Percentiles rank a stretch among this genome's conserved stretches.
Evolutionary conservation across 1,284 basidiomycete genomes (phyloP).

Genomic region (Dichomitus squalens): DNA sequence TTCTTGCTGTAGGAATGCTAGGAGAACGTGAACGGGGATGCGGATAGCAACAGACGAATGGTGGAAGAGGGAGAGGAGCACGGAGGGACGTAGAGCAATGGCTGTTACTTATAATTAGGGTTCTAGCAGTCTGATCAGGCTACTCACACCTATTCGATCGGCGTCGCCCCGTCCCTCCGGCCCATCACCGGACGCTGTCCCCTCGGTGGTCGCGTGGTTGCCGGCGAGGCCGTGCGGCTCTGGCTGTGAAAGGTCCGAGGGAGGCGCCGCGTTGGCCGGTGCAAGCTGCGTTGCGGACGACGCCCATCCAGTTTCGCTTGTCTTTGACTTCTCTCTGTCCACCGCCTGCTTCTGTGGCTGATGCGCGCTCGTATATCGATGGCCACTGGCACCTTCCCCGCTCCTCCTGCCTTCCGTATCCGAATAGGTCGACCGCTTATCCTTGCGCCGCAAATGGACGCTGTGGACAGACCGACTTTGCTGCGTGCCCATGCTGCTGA

Average conservation of each 20-base stretch:
- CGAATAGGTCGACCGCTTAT: neutral
- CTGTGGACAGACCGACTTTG: neutral
- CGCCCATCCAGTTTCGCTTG: neutral
- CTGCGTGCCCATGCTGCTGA: constrained; percentile 4
- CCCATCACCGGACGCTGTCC: neutral
- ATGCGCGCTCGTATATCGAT: constrained; percentile 2
- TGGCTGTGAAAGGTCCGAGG: neutral
- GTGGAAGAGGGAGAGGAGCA: constrained; percentile 2
- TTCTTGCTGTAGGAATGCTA: neutral
- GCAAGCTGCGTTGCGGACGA: neutral
- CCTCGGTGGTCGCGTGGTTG: neutral
- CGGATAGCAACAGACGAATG: constrained; percentile 2
- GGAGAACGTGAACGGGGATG: neutral
- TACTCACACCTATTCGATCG: constrained; percentile 9
- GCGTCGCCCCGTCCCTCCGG: neutral
- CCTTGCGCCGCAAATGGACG: neutral
- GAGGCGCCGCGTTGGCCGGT: neutral
- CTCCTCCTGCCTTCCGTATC: neutral
- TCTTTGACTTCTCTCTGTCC: neutral
- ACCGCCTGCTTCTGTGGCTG: neutral
- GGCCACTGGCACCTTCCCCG: neutral
- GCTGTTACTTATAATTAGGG: constrained; percentile 18
- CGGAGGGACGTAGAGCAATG: constrained; percentile 2
- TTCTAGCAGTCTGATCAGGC: constrained; percentile 17
- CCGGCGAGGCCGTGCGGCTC: neutral